Percentiles rank a stretch among this genome's conserved stretches.
These are phyloP conservation scores for Micromonas commoda DNA, from an alignment of 139 green algal genomes.

Conservation along the genomic window DNA sequence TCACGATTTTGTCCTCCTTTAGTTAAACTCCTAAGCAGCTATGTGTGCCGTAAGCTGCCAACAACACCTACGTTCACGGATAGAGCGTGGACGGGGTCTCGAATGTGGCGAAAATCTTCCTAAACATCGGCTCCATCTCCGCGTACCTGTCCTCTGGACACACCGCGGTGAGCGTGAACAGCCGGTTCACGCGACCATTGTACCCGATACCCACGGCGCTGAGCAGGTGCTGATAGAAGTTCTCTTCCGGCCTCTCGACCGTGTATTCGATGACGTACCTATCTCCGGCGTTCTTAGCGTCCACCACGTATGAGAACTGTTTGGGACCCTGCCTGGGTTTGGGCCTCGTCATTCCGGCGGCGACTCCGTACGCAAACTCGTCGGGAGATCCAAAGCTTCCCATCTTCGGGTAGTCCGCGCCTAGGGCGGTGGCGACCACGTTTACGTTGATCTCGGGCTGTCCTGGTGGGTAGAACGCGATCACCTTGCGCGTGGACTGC, in stretches of 20 bases:
- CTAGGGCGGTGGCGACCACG: background rate
- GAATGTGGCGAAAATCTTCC: background rate
- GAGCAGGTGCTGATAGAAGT: background rate
- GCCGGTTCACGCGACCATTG: background rate
- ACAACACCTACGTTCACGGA: no score
- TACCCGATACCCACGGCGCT: background rate
- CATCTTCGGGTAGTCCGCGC: background rate
- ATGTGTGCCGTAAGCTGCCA: no score
- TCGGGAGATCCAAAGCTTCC: background rate
- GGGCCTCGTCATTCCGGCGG: background rate
- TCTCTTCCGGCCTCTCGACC: background rate
- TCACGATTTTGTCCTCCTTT: no score
- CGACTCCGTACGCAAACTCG: background rate
- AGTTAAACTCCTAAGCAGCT: no score
- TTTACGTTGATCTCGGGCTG: background rate
- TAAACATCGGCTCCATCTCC: background rate
- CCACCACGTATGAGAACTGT: background rate
- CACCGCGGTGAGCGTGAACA: background rate
- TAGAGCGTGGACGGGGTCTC: background rate
- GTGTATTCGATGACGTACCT: background rate
- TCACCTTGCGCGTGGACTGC: background rate
- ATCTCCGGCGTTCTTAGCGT: background rate
- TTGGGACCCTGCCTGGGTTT: background rate
- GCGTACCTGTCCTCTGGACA: background rate
- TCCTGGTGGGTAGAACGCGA: background rate